Base-by-base conservation (phyloP, 148 eudicot species). In the Beta vulgaris region DNA sequence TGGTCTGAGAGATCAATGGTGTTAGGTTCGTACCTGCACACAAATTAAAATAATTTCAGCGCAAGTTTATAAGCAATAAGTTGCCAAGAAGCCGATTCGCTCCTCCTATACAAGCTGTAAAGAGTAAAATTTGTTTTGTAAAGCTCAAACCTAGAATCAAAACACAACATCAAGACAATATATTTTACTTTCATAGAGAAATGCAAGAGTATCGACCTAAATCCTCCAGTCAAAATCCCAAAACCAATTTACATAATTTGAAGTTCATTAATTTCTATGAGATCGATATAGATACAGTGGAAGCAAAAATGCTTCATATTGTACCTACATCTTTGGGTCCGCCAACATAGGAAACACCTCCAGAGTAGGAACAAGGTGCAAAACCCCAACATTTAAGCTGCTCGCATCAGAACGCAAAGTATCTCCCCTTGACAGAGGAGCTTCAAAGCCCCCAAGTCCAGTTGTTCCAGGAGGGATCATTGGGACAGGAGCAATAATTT, bases 381-480 rank as follows among this genome's bases (percentile, higher is more conserved):
- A 91, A 78, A 95, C 99, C 28, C 99, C 99, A 60, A 95, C 97
- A 86, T 92, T 95, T 29, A 95, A 72, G 77, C 89, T 88, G 79
- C 97, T 95, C 25, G 97, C 99, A 89, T 95, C 99, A 29, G 90
- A 87, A 57, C 99, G 97, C 68, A 95, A 81, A 66, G 88, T 76
- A 79, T 90, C 84, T 60, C 96, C 99, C 78, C 81, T 90, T 35
- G 99, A 95, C 54, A 86, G 92, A 61, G 98, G 99, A 73, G 89
- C 99, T 46, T 95, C 99, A 82, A 95, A 91, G 68, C 99, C 99
- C 73, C 98, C 98, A 46, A 95, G 93, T 72, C 99, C 99, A 64
- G 99, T 95, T 61, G 99, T 95, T 75, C 85, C 87, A 60, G 88
- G 86, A 62, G 91, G 84, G 73, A 81, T 83, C 97, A 90, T 84